Base-by-base conservation (phyloP, 2,329 filamentous ascomycete genomes). In the Chrysosporium queenslandicum region DNA sequence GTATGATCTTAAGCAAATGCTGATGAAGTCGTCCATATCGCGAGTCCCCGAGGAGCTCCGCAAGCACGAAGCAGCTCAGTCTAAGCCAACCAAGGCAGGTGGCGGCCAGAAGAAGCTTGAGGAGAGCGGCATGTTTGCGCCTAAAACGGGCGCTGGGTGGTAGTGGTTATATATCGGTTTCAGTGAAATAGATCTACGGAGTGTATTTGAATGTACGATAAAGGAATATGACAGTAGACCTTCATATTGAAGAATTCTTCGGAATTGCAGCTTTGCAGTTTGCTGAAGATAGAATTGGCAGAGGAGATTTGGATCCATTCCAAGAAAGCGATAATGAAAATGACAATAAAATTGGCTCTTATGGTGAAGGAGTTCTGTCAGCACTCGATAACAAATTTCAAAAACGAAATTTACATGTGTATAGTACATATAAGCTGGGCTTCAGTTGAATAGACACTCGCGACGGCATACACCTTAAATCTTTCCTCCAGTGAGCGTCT, bases 1-100 rank as follows among this genome's bases (percentile, higher is more conserved):
- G 68, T 77, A 94, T 68, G 92, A 98, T 66, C 74, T 98, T 57
- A 91, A 88, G 71, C 88, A 96, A 74, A 97, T 98, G 81, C 80
- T 98, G 29, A 83, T 80, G 63, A 97, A 97, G 79, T 92, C 86
- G 57, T 77, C 81, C 9, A 87, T 96, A 20, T 90, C 85, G 2
- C 85, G 87, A 64, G 86, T 98, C 23, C 90, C 92, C 0, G 92
- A 98, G 59, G 92, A 97, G 69, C 70, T 97, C 59, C 77, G 86
- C 64, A 83, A 90, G 60, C 90, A 96, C 65, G 88, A 94, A 69
- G 85, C 87, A 1, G 87, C 90, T n/a, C 89, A 95, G 71, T 86
- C 89, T 63, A 91, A 86, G 67, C 82, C 83, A 0, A 67, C 64
- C n/a, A 67, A 66, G 34, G 69, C 69, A 11, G 42, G 43, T 27